Conservation (phyloP, 2,329 filamentous ascomycete genomes). For the Albophoma yamanashiensis region DNA sequence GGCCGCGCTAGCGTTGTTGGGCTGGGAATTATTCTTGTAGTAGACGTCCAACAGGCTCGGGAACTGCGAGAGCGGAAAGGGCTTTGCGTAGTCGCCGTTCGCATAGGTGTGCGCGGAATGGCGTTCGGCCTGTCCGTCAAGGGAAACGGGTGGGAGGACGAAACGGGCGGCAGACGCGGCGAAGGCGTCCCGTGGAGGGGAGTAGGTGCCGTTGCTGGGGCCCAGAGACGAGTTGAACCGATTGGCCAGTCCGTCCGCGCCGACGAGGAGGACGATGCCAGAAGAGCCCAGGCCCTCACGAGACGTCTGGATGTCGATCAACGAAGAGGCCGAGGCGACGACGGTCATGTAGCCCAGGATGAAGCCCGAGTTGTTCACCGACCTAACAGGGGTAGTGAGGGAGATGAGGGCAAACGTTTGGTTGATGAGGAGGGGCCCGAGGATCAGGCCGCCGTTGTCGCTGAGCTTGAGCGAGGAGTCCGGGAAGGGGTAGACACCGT, state of each 20-base stretch:
- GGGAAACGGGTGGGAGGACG: conserved; percentile 43
- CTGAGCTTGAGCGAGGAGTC: conserved; percentile 37
- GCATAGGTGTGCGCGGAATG: conserved; percentile 25
- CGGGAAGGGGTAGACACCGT: conserved; percentile 37
- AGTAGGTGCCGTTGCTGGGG: conserved; percentile 35
- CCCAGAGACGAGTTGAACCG: conserved; percentile 37
- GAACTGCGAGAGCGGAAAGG: conserved; percentile 52
- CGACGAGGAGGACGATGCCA: conserved; percentile 60
- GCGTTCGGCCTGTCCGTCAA: conserved; percentile 30
- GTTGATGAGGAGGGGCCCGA: conserved; percentile 68
- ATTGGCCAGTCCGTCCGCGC: conserved; percentile 57
- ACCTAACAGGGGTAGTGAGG: conserved; percentile 66
- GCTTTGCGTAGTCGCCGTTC: conserved; percentile 29
- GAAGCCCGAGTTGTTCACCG: conserved; percentile 44
- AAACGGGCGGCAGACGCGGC: conserved; percentile 41
- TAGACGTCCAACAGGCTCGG: conserved; percentile 50
- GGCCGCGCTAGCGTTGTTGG: conserved; percentile 57
- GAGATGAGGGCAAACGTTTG: conserved; percentile 66
- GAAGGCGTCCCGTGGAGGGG: conserved; percentile 26
- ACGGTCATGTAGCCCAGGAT: conserved; percentile 79
- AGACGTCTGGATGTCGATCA: conserved; percentile 52
- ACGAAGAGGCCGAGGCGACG: conserved; percentile 55
- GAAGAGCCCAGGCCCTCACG: conserved; percentile 60
- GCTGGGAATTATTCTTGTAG: conserved; percentile 35
- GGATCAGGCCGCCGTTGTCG: conserved; percentile 49